A percentile compares a stretch with the other conserved stretches of the same genome.
These are phyloP conservation scores for Macrocybe sp. DNA, from an alignment of 1,284 basidiomycete genomes.

Conservation along the genomic window DNA sequence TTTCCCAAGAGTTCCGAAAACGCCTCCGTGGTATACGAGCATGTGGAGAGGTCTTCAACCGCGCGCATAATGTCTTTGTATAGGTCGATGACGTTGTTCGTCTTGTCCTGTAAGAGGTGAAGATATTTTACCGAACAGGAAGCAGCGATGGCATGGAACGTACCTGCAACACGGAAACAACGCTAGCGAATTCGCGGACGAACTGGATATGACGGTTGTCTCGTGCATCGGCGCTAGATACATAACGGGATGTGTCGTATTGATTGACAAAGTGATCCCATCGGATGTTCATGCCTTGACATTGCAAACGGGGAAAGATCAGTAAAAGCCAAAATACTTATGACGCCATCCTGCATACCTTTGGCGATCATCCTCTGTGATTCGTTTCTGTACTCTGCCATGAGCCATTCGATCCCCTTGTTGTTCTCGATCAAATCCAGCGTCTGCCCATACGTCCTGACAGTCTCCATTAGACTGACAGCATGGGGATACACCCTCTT, in stretches of 20 bases:
- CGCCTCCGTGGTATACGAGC: slow-evolving; percentile 78
- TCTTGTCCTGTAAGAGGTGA: slow-evolving; percentile 69
- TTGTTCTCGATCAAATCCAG: slow-evolving; percentile 86
- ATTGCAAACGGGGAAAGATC: background rate
- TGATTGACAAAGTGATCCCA: slow-evolving; percentile 98
- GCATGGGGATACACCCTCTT: slow-evolving; percentile 98
- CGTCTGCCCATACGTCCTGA: slow-evolving; percentile 94
- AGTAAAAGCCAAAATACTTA: slow-evolving; percentile 6
- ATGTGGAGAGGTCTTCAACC: slow-evolving; percentile 85
- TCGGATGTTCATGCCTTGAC: slow-evolving; percentile 82
- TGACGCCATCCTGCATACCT: slow-evolving; percentile 38
- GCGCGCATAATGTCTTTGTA: slow-evolving; percentile 82
- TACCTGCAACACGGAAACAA: slow-evolving; percentile 84
- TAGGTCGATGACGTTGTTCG: slow-evolving; percentile 88
- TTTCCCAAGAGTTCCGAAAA: slow-evolving; percentile 77
- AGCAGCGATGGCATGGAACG: slow-evolving; percentile 9
- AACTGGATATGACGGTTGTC: slow-evolving; percentile 91
- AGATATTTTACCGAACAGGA: background rate
- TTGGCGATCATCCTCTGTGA: slow-evolving; percentile 86
- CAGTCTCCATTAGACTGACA: slow-evolving; percentile 97
- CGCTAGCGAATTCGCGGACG: slow-evolving; percentile 91
- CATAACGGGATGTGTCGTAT: slow-evolving; percentile 77
- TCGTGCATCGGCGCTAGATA: slow-evolving; percentile 67
- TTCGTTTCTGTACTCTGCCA: slow-evolving; percentile 89
- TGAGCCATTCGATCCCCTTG: slow-evolving; percentile 87